Evolutionary conservation across 176 grass and related monocot species (phyloP).

Genomic region (Ensete glaucum): DNA sequence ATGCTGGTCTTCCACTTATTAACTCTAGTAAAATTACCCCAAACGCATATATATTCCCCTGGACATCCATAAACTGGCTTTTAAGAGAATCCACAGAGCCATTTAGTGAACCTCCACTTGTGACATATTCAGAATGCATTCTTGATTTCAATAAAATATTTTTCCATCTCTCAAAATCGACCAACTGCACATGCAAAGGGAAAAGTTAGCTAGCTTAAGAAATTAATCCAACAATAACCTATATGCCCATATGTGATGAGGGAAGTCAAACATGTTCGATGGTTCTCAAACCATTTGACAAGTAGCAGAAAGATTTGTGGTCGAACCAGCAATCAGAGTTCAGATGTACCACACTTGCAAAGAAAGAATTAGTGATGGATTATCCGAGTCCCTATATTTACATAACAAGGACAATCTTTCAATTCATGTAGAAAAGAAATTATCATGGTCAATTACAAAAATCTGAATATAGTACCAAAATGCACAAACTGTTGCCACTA

Average conservation of each 20-base stretch:
- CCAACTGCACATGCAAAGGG: slow-evolving; percentile 42
- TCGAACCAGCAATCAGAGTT: no score
- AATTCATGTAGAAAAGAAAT: no score
- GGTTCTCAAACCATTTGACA: no score
- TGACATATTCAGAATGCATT: slow-evolving; percentile 26
- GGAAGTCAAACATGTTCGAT: no score
- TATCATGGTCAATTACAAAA: no score
- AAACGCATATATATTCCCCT: slow-evolving; percentile 71
- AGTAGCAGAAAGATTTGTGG: no score
- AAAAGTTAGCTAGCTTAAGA: neutral
- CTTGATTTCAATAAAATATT: slow-evolving; percentile 43
- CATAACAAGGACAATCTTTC: no score
- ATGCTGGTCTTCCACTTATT: slow-evolving; percentile 54
- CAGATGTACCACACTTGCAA: no score
- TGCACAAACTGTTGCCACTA: no score
- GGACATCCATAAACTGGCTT: slow-evolving; percentile 55
- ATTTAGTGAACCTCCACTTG: slow-evolving; percentile 38
- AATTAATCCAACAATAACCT: neutral
- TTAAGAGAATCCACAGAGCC: slow-evolving; percentile 33
- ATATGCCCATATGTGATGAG: neutral
- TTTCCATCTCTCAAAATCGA: slow-evolving; percentile 90
- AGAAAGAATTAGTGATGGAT: no score
- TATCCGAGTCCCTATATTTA: no score
- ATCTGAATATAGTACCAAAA: no score
- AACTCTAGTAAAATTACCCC: slow-evolving; percentile 78